Evolutionary conservation across 495 filamentous ascomycete genomes (phyloP), one percentile per base, ranked within the genome.

Genomic region (Lasiosphaeris hirsuta): DNA sequence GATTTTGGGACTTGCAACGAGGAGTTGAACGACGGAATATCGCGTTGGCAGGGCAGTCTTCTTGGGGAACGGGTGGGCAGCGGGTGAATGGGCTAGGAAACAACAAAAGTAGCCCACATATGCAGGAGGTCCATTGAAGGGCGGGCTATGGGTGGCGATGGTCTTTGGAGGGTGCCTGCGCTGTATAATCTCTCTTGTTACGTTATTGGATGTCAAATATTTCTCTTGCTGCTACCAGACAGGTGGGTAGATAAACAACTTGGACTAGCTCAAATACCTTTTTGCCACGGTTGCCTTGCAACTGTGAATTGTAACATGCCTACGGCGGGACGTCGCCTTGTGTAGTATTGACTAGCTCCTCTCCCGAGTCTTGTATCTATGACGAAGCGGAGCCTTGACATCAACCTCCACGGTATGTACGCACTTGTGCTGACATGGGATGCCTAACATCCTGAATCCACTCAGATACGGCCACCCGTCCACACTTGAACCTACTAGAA

Each of bases 121-220:
- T 30, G 23, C 23, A 30, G 23, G 23, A 30, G 23, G 23, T 30
- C 23, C 23, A 5, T 2, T 30, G 23, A 30, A 30, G 5, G 23
- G n/a, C n/a, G n/a, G 10, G 57, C 33, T 23, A 44, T 52, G 40
- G 53, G 55, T 58, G 49, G 61, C 54, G 8, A 30, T 41, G 35
- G 42, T 42, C 51, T 46, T 55, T 33, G n/a, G 36, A 14, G 51
- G 57, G 59, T 63, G 61, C 63, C 55, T 62, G 57, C 40, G 44
- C 49, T 65, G 66, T 66, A 64, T 63, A 69, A 69, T 69, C 55
- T 66, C 61, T 57, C 51, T 61, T 61, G 59, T 59, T 60, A 47
- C 50, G 54, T 64, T 55, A 49, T 17, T 53, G 57, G 30, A 60
- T 48, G 58, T 63, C 54, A 53, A 49, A 56, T 60, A 49, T 46